Conservation (phyloP, 352 stramenopile species). For the Phytophthora pini region DNA sequence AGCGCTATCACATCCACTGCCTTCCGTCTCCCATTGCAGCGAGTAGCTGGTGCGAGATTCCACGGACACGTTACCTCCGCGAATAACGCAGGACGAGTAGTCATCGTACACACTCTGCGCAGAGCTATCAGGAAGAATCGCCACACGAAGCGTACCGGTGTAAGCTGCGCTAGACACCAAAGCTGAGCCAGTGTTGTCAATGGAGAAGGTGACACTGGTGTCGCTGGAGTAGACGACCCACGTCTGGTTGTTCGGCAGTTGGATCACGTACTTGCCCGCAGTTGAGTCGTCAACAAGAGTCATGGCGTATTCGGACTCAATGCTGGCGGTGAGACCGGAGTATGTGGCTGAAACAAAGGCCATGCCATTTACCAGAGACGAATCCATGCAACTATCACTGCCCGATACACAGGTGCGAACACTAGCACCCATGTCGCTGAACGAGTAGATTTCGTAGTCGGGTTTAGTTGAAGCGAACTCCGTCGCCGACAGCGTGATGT, state of each 20-base stretch:
- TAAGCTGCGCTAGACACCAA: constrained; percentile 51
- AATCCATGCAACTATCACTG: constrained; percentile 59
- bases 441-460: constrained; percentile 75
- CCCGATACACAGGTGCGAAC: constrained; percentile 52
- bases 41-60: constrained; percentile 68
- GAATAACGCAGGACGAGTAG: constrained; percentile 67
- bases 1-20: constrained; percentile 46
- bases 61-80: constrained; percentile 52
- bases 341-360: constrained; percentile 77
- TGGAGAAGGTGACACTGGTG: constrained; percentile 46
- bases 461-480: constrained; percentile 61
- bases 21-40: constrained; percentile 69
- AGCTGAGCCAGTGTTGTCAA: constrained; percentile 46
- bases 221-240: constrained; percentile 76
- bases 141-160: constrained; percentile 65
- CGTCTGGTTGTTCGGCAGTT: constrained; percentile 71
- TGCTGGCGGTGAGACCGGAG: constrained; percentile 54
- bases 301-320: constrained; percentile 60
- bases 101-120: constrained; percentile 58
- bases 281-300: constrained; percentile 46
- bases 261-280: constrained; percentile 64
- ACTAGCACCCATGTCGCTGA: constrained; percentile 68
- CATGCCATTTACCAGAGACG: constrained; percentile 75
- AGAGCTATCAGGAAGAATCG: constrained; percentile 52
- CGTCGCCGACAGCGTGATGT: constrained; percentile 70